Conservation (phyloP, 2,329 filamentous ascomycete genomes). For the Lachnellula cervina region DNA sequence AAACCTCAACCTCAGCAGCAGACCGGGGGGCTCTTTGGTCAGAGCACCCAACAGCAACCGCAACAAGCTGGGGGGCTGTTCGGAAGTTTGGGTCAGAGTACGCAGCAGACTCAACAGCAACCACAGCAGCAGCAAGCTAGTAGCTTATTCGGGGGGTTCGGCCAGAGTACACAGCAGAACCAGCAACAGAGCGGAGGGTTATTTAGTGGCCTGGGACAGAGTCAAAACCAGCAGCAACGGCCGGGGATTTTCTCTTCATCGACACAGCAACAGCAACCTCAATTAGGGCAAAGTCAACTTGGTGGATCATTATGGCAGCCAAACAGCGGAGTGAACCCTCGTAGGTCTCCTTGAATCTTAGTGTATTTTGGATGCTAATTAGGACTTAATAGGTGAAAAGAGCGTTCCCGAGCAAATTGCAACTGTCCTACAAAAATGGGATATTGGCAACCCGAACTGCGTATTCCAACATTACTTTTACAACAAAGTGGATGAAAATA, state of each 20-base stretch:
- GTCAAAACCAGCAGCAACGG: slow-evolving; percentile 27
- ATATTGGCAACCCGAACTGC: slow-evolving; percentile 61
- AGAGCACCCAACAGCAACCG: slow-evolving; percentile 34
- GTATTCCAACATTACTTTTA: slow-evolving; percentile 83
- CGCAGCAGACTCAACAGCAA: slow-evolving; percentile 23
- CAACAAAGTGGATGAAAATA: slow-evolving; percentile 72
- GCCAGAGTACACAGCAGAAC: slow-evolving; percentile 22
- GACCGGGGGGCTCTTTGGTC: slow-evolving; percentile 3
- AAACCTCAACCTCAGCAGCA: background rate
- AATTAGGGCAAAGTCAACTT: slow-evolving; percentile 20
- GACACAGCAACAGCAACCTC: slow-evolving; percentile 32
- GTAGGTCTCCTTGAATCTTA: slow-evolving; percentile 14
- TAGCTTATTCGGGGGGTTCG: slow-evolving; percentile 17
- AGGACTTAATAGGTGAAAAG: slow-evolving; percentile 54
- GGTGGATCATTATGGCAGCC: slow-evolving; percentile 27
- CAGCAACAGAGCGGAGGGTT: slow-evolving; percentile 20
- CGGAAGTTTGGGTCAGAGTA: slow-evolving; percentile 10
- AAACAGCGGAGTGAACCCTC: slow-evolving; percentile 24
- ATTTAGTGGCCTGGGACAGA: slow-evolving; percentile 19
- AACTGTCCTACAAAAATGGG: slow-evolving; percentile 68
- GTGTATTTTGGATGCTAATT: slow-evolving; percentile 4
- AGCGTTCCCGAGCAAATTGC: slow-evolving; percentile 70
- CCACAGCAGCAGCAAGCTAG: slow-evolving; percentile 29
- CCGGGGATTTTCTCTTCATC: slow-evolving; percentile 35
- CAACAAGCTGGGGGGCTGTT: slow-evolving; percentile 29